Base-by-base conservation (phyloP, 1,284 basidiomycete species). In the Rhodotorula glutinis region DNA sequence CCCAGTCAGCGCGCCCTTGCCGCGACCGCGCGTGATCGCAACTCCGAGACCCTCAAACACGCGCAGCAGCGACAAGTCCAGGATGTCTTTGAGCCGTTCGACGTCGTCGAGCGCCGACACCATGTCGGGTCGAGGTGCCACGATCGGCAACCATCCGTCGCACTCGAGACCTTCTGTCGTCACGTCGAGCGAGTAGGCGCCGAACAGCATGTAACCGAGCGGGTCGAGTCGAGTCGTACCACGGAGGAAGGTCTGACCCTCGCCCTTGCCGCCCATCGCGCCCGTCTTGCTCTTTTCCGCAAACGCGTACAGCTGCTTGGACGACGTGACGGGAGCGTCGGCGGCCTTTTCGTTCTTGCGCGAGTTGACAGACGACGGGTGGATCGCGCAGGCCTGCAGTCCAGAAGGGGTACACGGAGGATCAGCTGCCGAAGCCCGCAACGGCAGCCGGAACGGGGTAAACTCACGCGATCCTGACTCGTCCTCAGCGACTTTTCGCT, bases 131-230 rank as follows among this genome's bases (percentile, higher is more conserved):
- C 29, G 14, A 17, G 62, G 57, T 30, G 62, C 40, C 33, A 87
- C 82, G 59, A 97, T 85, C 16, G 92, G 91, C 29, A 97, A 81
- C 94, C 94, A 98, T 54, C 85, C 86, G 76, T 98, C 94, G 77
- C 91, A 94, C 76, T 90, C 87, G 58, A 75, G 65, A 23, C 74
- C 73, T n/a, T 51, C 43, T 11, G 63, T 76, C 74, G 47, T 73
- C 52, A 57, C 74, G 54, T 38, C 72, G 52, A 93, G 83, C 63
- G 88, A 84, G 78, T 90, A 87, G 0, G 92, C 92, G 19, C 94
- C 94, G 74, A 98, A 97, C 16, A 98, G 83, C 80, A 96, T 86
- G 78, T 93, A 96, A 1, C 89, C 89, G 82, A 97, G 83, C 14
- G 90, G 90, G 78, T 97, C 93, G 43, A 97, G 81, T 44, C 61